Percentiles rank a stretch among this genome's conserved stretches.
Conservation (phyloP, 2,329 filamentous ascomycete genomes). For the Stenocarpella maydis region DNA sequence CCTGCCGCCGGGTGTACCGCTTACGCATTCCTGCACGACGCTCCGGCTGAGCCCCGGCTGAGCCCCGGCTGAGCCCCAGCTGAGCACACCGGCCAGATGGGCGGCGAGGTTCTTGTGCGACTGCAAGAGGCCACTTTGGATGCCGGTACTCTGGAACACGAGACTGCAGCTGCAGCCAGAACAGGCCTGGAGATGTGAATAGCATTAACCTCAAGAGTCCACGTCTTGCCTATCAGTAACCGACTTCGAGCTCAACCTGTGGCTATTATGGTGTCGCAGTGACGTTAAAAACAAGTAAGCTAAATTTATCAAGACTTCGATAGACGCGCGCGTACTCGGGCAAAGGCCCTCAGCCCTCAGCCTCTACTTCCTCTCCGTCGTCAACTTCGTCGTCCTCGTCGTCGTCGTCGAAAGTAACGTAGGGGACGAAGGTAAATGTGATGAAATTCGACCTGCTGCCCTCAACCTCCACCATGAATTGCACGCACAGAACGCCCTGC, state of each 20-base stretch:
- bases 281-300: not conserved
- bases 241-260: not conserved
- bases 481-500: constrained; percentile 90
- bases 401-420: constrained; percentile 68
- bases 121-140: constrained; percentile 4
- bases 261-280: not conserved
- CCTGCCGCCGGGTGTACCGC: constrained; percentile 7
- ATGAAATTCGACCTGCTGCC: constrained; percentile 75
- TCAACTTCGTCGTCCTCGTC: constrained; percentile 51
- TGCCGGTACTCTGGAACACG: too few species aligned
- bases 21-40: constrained; percentile 10
- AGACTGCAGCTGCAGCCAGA: not conserved
- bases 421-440: constrained; percentile 84
- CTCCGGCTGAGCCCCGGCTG: constrained; percentile 17
- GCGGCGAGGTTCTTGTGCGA: not conserved
- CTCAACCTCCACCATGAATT: constrained; percentile 95
- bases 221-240: not conserved
- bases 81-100: not conserved
- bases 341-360: constrained; percentile 36
- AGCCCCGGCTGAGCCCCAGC: constrained; percentile 20
- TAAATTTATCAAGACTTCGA: constrained; percentile 10
- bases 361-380: constrained; percentile 45
- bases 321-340: constrained; percentile 12
- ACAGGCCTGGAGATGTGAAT: not conserved
- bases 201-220: not conserved